Percentiles rank a stretch among this genome's conserved stretches.
phyloP scores from a whole-genome alignment of 345 rosid species.

The Aurinia saxatilis region DNA sequence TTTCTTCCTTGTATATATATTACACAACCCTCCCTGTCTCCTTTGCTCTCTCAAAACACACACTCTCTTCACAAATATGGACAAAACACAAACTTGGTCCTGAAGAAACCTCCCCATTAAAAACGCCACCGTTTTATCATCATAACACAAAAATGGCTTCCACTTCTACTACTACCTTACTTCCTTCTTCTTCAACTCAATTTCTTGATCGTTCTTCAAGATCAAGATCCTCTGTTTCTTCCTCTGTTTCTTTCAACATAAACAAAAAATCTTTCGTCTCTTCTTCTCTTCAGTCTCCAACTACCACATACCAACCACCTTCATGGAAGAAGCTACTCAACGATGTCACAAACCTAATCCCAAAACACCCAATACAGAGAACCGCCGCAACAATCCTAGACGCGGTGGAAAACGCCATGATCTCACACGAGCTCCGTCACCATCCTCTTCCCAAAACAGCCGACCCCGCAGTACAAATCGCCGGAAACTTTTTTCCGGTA shows the following conservation, averaged over 20 bases:
- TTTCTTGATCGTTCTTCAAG: too few relatives aligned
- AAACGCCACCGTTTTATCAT: constrained; percentile 15
- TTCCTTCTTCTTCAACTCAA: constrained; percentile 3
- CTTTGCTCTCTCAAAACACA: not conserved
- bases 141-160: constrained; percentile 18
- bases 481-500: constrained; percentile 82
- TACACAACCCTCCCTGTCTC: not conserved
- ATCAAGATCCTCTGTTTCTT: not conserved
- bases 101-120: constrained; percentile 16
- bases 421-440: constrained; percentile 45
- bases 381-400: constrained; percentile 53
- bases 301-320: constrained; percentile 17
- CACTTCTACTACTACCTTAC: not conserved
- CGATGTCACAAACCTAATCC: constrained; percentile 7
- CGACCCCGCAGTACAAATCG: constrained; percentile 60
- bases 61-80: constrained; percentile 2
- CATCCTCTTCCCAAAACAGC: constrained; percentile 72
- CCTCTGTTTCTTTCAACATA: constrained; percentile 19
- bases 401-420: constrained; percentile 44
- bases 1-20: not conserved
- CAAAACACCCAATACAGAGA: constrained; percentile 41
- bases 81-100: constrained; percentile 22
- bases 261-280: not conserved
- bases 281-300: constrained; percentile 36
- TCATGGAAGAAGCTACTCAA: constrained; percentile 20